Percentiles rank a stretch among this genome's conserved stretches.
phyloP scores from a whole-genome alignment of 345 rosid genomes.

The Boechera stricta region DNA sequence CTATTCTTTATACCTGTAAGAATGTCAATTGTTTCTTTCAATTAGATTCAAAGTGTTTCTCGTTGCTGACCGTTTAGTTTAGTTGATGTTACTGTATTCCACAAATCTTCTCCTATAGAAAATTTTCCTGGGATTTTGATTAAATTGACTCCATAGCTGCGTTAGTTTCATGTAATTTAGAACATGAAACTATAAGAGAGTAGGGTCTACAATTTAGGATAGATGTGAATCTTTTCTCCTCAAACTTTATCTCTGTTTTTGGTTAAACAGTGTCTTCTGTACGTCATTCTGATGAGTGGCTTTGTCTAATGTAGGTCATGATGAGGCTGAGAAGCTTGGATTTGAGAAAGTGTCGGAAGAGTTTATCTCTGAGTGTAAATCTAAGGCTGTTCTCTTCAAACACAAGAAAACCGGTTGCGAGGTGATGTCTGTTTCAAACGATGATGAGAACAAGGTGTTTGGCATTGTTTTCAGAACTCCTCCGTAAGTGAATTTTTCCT shows the following conservation, averaged over 20 bases:
- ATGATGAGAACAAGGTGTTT: constrained; percentile 87
- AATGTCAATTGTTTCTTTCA: not conserved
- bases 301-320: constrained; percentile 49
- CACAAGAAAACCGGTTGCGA: constrained; percentile 91
- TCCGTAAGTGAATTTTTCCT: constrained; percentile 57
- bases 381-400: constrained; percentile 73
- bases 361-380: constrained; percentile 85
- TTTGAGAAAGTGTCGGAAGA: constrained; percentile 80
- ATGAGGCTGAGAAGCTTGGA: constrained; percentile 74
- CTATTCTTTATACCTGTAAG: not conserved
- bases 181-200: too few species aligned
- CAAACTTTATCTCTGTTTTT: not conserved
- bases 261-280: not conserved
- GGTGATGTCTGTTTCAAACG: constrained; percentile 85
- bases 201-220: not conserved
- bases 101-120: too few species aligned
- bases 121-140: too few species aligned
- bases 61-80: not conserved
- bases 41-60: constrained; percentile 4
- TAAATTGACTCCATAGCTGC: too few species aligned
- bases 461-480: constrained; percentile 93
- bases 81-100: not conserved
- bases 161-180: too few species aligned
- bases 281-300: constrained; percentile 4
- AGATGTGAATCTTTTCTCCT: constrained; percentile 12